Conservation (phyloP, 1,284 basidiomycete species). For the Phellinidium pouzarii region DNA sequence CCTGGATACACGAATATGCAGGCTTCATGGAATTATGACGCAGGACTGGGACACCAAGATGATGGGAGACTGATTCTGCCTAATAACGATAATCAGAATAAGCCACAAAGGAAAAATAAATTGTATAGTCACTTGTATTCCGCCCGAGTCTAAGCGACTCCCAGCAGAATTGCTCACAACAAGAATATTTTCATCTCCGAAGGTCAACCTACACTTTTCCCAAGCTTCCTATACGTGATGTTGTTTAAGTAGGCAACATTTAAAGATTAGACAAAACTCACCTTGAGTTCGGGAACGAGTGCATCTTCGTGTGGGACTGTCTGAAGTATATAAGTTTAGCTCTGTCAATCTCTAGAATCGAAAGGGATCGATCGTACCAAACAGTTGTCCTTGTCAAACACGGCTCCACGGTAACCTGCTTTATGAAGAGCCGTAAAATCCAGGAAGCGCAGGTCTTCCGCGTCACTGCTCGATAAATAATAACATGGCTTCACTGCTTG, state of each 20-base stretch:
- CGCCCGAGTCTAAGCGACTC: constrained; percentile 69
- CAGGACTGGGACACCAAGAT: constrained; percentile 79
- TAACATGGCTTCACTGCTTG: not conserved
- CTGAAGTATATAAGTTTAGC: constrained; percentile 32
- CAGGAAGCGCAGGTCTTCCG: constrained; percentile 80
- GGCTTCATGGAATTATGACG: constrained; percentile 76
- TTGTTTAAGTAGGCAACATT: constrained; percentile 13
- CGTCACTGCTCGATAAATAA: constrained; percentile 12
- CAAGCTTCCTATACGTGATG: constrained; percentile 57
- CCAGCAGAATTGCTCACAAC: constrained; percentile 95
- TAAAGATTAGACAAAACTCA: constrained; percentile 26
- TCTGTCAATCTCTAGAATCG: not conserved
- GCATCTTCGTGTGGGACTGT: constrained; percentile 70
- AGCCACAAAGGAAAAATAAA: not conserved
- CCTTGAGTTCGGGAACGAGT: constrained; percentile 67
- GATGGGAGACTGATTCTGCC: constrained; percentile 80
- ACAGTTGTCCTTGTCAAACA: constrained; percentile 98
- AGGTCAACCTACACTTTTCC: constrained; percentile 64
- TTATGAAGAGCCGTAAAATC: constrained; percentile 75
- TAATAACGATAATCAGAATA: constrained; percentile 27
- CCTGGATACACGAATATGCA: constrained; percentile 60
- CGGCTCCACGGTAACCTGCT: constrained; percentile 79
- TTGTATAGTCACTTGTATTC: constrained; percentile 61
- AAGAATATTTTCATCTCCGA: constrained; percentile 76
- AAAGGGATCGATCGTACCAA: constrained; percentile 50